Evolutionary conservation across 805 yeast genomes (phyloP).

Genomic region (Nakazawaea ernobii): DNA sequence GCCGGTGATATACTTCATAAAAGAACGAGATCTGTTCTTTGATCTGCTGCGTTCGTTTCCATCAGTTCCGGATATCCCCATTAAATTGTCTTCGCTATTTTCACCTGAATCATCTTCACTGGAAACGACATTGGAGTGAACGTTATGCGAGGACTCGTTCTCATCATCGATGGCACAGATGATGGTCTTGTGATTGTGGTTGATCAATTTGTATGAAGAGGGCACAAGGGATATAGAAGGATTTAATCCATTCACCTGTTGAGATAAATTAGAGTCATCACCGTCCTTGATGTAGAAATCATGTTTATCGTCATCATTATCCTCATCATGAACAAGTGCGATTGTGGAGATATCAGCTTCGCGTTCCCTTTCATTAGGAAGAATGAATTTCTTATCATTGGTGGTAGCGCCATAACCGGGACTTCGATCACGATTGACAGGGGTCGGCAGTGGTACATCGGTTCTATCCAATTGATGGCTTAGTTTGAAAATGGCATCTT

Average conservation of each 20-base stretch:
- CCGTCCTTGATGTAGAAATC: conserved; percentile 8
- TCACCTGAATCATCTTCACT: conserved; percentile 3
- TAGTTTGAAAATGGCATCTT: conserved; percentile 13
- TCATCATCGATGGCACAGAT: conserved; percentile 11
- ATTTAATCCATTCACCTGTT: no score
- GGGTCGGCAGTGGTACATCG: no score
- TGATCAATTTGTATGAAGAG: conserved; percentile 10
- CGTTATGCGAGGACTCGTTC: conserved; percentile 6
- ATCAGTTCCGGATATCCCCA: not conserved
- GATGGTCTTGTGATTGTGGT: conserved; percentile 11
- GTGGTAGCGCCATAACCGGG: conserved; percentile 10
- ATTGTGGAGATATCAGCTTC: conserved; percentile 10
- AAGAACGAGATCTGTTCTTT: conserved; percentile 3
- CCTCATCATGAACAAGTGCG: not conserved
- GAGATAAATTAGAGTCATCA: not conserved
- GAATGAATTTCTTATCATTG: conserved; percentile 7
- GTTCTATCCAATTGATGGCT: conserved; percentile 4
- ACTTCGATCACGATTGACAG: conserved; percentile 4
- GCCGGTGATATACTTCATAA: conserved; percentile 8
- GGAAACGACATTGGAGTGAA: conserved; percentile 1
- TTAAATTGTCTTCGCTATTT: conserved; percentile 3
- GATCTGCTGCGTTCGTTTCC: not conserved
- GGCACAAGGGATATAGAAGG: conserved; percentile 8
- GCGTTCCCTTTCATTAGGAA: conserved; percentile 10
- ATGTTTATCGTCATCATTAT: conserved; percentile 8